Base-by-base conservation (phyloP, 768 basidiomycete species). In the Myochromella boudieri region DNA sequence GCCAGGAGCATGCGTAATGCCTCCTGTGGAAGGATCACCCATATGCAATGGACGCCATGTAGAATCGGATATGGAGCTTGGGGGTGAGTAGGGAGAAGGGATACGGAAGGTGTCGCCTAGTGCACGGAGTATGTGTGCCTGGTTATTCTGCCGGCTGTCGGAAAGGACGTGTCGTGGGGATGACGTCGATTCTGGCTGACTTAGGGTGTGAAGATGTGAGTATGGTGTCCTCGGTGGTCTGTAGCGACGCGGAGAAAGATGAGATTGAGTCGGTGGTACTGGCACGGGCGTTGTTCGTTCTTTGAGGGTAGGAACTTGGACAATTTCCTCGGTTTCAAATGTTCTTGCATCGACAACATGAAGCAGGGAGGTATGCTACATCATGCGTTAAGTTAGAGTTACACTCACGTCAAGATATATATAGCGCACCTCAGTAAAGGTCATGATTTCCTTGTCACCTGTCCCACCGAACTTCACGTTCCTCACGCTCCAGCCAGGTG, bases 341-440 rank as follows among this genome's bases (percentile, higher is more conserved):
- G 91, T 94, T 36, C 82, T 76, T 3, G 92, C 91, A 59, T 97
- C 94, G 39, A 95, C 71, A 46, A 95, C 73, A 58, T 97, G 94
- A 6, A 95, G 62, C 28, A 87, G 65, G 24, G 80, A 85, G 1
- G 89, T 88, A 61, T 95, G 92, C 89, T 94, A 55, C 17, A 6
- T 9, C 14, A 38, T 15, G 17, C 14, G 24, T 51, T 63, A 18
- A 56, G 40, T 8, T n/a, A 9, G 39, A 48, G 44, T 34, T 38
- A 45, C 14, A 46, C 27, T 33, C 3, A 17, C 26, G 22, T 39
- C 37, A 17, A 8, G 31, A 34, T 20, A 22, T 42, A 27, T 32
- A 28, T 21, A 44, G 53, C 80, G 44, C 51, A 92, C 91, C 82
- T 95, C 93, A 12, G 93, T 91, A 66, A 94, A 97, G 0, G 82